phyloP scores from a whole-genome alignment of 768 basidiomycete genomes.

The Ramaria rubella region DNA sequence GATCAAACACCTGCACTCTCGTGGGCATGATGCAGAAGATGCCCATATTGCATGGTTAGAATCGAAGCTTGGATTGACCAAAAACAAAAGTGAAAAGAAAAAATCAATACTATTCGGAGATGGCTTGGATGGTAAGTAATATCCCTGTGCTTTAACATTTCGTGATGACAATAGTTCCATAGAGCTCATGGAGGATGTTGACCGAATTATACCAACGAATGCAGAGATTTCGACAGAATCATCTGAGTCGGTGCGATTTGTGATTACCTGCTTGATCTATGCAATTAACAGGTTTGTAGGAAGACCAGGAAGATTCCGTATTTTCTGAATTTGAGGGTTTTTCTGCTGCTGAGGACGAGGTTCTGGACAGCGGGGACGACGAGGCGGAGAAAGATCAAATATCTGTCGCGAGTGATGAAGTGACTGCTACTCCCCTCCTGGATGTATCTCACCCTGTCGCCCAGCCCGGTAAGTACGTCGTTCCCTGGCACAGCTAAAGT shows the following conservation, averaged over 20 bases:
- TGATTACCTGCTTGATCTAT: neutral
- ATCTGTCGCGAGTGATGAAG: slow-evolving; percentile 13
- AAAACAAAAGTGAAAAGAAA: slow-evolving; percentile 36
- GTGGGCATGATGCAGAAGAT: slow-evolving; percentile 65
- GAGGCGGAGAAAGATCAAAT: slow-evolving; percentile 18
- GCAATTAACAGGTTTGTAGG: neutral
- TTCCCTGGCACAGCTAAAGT: too few species aligned
- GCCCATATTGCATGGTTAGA: slow-evolving; percentile 82
- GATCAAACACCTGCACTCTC: slow-evolving; percentile 21
- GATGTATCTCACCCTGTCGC: neutral
- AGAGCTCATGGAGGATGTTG: slow-evolving; percentile 47
- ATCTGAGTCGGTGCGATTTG: neutral
- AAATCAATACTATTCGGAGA: slow-evolving; percentile 47
- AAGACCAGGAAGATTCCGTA: slow-evolving; percentile 1
- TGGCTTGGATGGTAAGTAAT: slow-evolving; percentile 68
- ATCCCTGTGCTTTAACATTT: neutral
- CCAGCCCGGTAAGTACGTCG: neutral
- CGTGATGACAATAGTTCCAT: neutral
- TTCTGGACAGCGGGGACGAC: slow-evolving; percentile 26
- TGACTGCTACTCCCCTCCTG: slow-evolving; percentile 12
- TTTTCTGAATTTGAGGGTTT: slow-evolving; percentile 6
- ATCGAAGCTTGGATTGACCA: slow-evolving; percentile 56
- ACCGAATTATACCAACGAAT: slow-evolving; percentile 21
- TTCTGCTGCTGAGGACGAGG: slow-evolving; percentile 33
- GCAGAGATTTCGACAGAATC: neutral